Conservation (phyloP, 805 yeast species). For the Cyberlindnera sargentensis region DNA sequence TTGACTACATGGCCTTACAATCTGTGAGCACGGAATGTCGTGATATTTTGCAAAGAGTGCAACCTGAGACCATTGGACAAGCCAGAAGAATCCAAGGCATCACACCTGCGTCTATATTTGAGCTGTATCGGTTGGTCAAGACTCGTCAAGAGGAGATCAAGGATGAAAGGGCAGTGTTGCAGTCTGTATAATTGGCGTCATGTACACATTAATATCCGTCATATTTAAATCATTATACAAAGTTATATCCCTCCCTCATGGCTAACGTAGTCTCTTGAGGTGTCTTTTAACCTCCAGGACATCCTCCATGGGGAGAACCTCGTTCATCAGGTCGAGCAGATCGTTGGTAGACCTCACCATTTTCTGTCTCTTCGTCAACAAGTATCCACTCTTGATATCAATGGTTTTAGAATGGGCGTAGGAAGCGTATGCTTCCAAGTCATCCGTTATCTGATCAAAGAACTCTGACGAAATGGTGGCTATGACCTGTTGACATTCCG, state of each 20-base stretch:
- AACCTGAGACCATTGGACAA: slow-evolving; percentile 90
- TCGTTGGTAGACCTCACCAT: slow-evolving; percentile 12
- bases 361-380: slow-evolving; percentile 27
- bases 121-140: slow-evolving; percentile 51
- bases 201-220: background rate
- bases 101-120: slow-evolving; percentile 88
- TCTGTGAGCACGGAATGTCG: slow-evolving; percentile 76
- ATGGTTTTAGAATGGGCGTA: slow-evolving; percentile 26
- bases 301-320: slow-evolving; percentile 25
- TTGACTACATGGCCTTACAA: slow-evolving; percentile 51
- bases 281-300: slow-evolving; percentile 16
- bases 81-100: slow-evolving; percentile 93
- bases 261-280: slow-evolving; percentile 16
- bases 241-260: background rate
- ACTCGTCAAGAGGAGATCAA: slow-evolving; percentile 21
- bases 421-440: slow-evolving; percentile 25
- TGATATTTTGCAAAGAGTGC: slow-evolving; percentile 57
- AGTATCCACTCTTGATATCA: slow-evolving; percentile 20
- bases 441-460: slow-evolving; percentile 23
- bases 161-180: slow-evolving; percentile 12
- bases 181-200: background rate
- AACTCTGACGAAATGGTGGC: slow-evolving; percentile 22
- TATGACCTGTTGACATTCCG: slow-evolving; percentile 19
- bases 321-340: slow-evolving; percentile 22
- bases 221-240: background rate